Evolutionary conservation across 345 rosid species (phyloP), one percentile per base, ranked within the genome.

Genomic region (Dovyalis caffra): DNA sequence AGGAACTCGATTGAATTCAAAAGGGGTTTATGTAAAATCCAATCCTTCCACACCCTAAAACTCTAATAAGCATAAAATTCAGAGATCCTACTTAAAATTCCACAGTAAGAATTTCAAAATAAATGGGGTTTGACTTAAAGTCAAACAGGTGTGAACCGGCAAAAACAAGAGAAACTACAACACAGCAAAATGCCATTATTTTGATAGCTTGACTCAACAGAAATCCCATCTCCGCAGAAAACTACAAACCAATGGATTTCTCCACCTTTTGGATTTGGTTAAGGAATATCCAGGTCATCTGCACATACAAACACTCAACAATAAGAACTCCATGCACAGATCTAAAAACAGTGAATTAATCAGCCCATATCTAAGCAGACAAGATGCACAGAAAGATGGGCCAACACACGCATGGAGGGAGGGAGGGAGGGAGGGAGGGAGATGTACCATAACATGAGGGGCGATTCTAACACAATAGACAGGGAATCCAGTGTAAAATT

Each of bases 251-350:
- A 0, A 68, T 23, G 0, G 28, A 21, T 83, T 88, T 87, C 86
- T 95, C 74, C 26, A 71, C 0, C 79, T 95, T 95, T 32, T 89
- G 85, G 80, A 95, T 89, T 86, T 92, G 99, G 87, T 92, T 92
- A 61, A 95, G 91, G 90, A 91, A 92, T 73, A 95, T 95, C 99
- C 97, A 95, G 25, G 97, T 92, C 97, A 95, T 87, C 99, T 95
- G 97, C 88, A 83, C 45, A 67, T 5, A 32, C 63, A 69, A 35
- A 69, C 60, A 81, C 73, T 28, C 23, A 33, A 2, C 47, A 49
- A 53, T 79, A 74, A 83, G 25, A 33, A 40, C 25, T 35, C 60
- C 0, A 56, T 23, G 60, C 28, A 15, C 0, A 21, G 12, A 66
- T 51, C 23, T 28, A 37, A 5, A 1, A 31, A 8, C 26, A 2